Base-by-base conservation (phyloP, 1,284 basidiomycete genomes). In the Schizophyllum commune region DNA sequence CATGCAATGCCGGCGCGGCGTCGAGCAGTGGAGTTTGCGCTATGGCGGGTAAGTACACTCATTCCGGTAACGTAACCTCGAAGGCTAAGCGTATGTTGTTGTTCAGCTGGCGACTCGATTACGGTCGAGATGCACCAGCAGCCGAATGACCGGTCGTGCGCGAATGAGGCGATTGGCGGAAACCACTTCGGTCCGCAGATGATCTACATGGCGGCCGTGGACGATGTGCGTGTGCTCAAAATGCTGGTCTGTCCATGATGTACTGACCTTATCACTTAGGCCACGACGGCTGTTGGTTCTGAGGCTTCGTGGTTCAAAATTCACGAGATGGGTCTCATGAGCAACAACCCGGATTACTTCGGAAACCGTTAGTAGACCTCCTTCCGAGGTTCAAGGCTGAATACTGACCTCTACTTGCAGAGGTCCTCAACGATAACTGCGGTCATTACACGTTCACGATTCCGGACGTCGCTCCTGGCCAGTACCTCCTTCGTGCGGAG, bases 101-200 rank as follows among this genome's bases (percentile, higher is more conserved):
- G 52, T 56, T 4, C 58, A 79, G 80, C 80, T 51, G 80, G 80
- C 2, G 78, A 78, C 62, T 67, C 65, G 11, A 73, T 81, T 52
- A 79, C 78, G 8, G 80, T 83, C 51, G 80, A 83, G 69, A 82
- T 82, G 80, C 80, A 83, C 67, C 79, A 80, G 68, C 79, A 82
- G 67, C 77, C 78, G 0, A 71, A 68, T 33, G 75, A 81, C 61
- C 78, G 80, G 55, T 74, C 73, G 5, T 83, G 81, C 64, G 69
- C 73, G 9, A 76, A 74, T 62, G 74, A 81, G 65, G 80, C 80
- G n/a, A 81, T 77, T 62, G 76, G 75, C 33, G 80, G 80, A 27
- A 73, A 76, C 55, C 80, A 83, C 65, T 80, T 75, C 64, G 81
- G 81, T 9, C 79, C 79, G 39, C 39, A 47, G 39, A 47, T 47